Conservation (phyloP, 208 protist species). For the Porcisia hertigi region DNA sequence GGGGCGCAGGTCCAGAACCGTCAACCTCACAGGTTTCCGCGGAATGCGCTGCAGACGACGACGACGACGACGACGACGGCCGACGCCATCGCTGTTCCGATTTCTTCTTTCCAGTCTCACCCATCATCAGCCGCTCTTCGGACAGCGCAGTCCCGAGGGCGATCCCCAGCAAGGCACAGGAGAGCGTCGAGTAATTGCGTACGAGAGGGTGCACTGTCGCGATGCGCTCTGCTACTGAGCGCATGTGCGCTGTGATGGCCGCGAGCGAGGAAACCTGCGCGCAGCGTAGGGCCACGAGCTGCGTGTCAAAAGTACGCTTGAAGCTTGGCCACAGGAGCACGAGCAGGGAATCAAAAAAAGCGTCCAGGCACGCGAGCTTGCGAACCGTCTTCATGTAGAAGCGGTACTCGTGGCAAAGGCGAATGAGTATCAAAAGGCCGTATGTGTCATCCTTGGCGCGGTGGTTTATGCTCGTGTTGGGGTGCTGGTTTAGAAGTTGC, state of each 20-base stretch:
- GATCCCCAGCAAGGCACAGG: constrained; percentile 30
- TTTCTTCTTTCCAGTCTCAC: neutral
- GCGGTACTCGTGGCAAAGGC: constrained; percentile 78
- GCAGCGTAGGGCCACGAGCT: constrained; percentile 63
- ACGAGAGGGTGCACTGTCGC: constrained; percentile 62
- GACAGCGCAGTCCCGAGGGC: constrained; percentile 25
- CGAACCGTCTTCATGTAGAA: constrained; percentile 71
- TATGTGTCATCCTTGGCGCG: constrained; percentile 70
- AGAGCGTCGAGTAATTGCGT: constrained; percentile 29
- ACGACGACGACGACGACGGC: constrained; percentile 7
- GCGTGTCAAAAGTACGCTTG: constrained; percentile 65
- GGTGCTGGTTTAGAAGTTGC: constrained; percentile 46
- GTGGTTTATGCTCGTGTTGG: constrained; percentile 47
- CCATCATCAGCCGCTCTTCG: constrained; percentile 26
- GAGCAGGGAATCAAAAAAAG: constrained; percentile 82
- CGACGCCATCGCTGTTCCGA: neutral
- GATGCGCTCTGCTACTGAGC: constrained; percentile 32
- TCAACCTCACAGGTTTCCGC: neutral
- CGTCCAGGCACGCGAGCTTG: constrained; percentile 70
- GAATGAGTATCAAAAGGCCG: constrained; percentile 76
- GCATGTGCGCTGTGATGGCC: constrained; percentile 20
- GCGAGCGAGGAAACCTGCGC: constrained; percentile 25
- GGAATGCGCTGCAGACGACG: neutral
- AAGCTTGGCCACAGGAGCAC: constrained; percentile 81
- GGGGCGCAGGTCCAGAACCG: neutral